Evolutionary conservation across 1,284 basidiomycete species (phyloP), one percentile per base, ranked within the genome.

Genomic region (Microbotryomycetes sp.): DNA sequence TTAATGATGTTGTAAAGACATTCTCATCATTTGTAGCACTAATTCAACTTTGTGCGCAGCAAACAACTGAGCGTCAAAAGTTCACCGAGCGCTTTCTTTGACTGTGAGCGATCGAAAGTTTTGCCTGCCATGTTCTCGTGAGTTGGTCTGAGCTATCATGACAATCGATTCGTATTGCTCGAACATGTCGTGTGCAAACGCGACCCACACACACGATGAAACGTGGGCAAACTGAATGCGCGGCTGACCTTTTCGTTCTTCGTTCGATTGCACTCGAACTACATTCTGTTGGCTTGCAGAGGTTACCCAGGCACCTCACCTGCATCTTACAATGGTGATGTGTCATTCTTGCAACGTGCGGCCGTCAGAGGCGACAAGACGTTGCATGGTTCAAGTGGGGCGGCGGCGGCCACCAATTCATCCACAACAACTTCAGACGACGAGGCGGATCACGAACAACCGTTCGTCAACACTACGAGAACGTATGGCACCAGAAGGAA

Each of bases 341-440:
- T 54, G 22, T 65, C 62, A 9, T 69, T 64, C 51, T 65, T 69
- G 23, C 67, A 69, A 30, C 63, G 61, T 4, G 59, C 56, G 7
- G 47, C 60, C 32, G 15, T 23, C 1, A 47, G 47, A 16, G 63
- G 63, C 23, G 49, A 57, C n/a, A 49, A 52, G 3, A 52, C 63
- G 12, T 58, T 62, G 1, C 46, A 56, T 30, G 53, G 49, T 0
- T 45, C 48, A 22, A 42, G 36, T 42, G 36, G 36, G 36, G 36
- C 25, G n/a, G 47, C 47, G 47, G 47, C 47, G 47, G 28, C 28
- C 47, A 22, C 19, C 28, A 22, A 5, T 28, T 49, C 36, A 19
- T 14, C 45, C n/a, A 23, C 53, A 12, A n/a, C 55, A 16, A 15
- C 29, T 26, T 51, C 16, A 15, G 54, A 23, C 6, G 28, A 25